A percentile compares a stretch with the other conserved stretches of the same genome.
These are phyloP conservation scores for Fraxinus velutina DNA, from an alignment of 305 asterid genomes.

Conservation along the genomic window DNA sequence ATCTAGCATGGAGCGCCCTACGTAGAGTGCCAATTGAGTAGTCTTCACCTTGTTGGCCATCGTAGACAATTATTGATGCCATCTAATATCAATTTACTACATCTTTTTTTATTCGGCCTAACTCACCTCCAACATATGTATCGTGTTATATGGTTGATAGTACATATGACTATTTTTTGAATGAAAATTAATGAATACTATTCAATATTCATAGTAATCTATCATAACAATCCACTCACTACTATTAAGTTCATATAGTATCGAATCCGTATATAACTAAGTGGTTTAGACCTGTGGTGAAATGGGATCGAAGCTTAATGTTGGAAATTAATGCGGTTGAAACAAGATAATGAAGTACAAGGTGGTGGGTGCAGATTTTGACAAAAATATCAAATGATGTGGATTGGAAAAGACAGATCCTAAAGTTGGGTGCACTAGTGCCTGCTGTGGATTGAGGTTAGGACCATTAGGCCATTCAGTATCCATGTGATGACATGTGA, in stretches of 20 bases:
- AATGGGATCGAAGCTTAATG: background rate
- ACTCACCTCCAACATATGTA: background rate
- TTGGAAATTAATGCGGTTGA: background rate
- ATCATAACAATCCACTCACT: background rate
- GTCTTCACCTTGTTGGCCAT: background rate
- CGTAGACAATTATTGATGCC: background rate
- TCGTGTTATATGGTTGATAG: background rate
- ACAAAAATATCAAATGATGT: background rate
- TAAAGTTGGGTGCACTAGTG: background rate
- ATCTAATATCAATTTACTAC: background rate
- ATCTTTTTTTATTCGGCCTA: background rate
- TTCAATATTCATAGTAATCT: background rate
- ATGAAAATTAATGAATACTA: background rate
- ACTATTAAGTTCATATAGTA: background rate
- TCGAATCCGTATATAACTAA: background rate
- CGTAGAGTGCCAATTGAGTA: background rate
- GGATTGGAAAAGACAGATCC: background rate
- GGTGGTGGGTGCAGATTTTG: background rate
- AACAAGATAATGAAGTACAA: background rate
- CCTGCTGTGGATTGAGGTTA: background rate
- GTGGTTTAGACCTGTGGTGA: background rate
- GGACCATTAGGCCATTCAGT: constrained; percentile 45
- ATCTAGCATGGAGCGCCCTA: background rate
- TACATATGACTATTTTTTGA: background rate
- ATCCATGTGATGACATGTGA: constrained; percentile 62